Evolutionary conservation across 148 eudicot species (phyloP), one percentile per base, ranked within the genome.

Genomic region (Spergularia marina): DNA sequence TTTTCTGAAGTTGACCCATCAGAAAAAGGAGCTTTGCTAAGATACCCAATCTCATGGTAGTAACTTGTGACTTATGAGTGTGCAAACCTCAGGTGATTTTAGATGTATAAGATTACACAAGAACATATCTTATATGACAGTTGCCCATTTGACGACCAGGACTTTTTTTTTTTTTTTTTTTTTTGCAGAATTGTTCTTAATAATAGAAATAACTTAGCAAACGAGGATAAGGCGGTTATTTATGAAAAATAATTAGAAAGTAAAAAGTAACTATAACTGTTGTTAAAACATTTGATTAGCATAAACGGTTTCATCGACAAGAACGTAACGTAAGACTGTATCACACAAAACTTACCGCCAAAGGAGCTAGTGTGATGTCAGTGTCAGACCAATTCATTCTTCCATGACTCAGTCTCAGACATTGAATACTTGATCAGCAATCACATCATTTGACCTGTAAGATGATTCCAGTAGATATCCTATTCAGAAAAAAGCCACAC

Each of bases 1-100:
- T 62, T 41, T 57, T 63, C 6, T n/a, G 64, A 51, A 34, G 12
- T 71, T 63, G 71, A 63, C 80, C 75, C 74, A 68, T 69, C 70
- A 16, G 51, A 39, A 65, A 65, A 18, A 41, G 41, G 51, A 58
- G 18, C 21, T 58, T 58, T 18, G 25, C 25, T 18, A 58, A n/a
- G 25, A 2, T n/a, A 20, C 62, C 62, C 18, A n/a, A 58, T 58
- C 62, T 58, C 62, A 58, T 58, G 1, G 62, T 58, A 20, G 51
- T 49, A 68, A 17, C 72, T 52, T 0, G 36, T 30, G 36, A 30
- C 36, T 30, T 30, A 30, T 30, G 3, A 30, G 36, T 0, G 36
- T 30, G 36, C 36, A 30, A 30, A 30, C 36, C 36, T 3, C 36
- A 30, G 36, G 2, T 30, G 36, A 30, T 2, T 30, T 30, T 30